Conservation (phyloP, 2,329 filamentous ascomycete species). For the Pyrenophora graminea region DNA sequence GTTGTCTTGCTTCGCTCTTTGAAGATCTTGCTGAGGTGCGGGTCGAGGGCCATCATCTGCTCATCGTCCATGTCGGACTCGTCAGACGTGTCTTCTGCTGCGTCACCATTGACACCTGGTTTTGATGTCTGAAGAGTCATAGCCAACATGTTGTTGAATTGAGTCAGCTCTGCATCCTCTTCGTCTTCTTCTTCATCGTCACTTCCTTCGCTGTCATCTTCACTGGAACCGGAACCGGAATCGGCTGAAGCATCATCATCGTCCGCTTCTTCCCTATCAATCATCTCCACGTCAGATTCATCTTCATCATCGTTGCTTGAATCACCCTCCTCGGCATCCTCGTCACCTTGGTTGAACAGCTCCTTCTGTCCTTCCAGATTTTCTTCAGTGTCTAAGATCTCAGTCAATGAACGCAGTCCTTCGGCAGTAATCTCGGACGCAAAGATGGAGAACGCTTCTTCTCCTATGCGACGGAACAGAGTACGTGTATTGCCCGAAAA, state of each 20-base stretch:
- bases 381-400: conserved; percentile 78
- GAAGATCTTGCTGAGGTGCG: conserved; percentile 83
- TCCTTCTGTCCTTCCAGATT: conserved; percentile 81
- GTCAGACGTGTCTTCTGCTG: conserved; percentile 65
- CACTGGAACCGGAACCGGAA: conserved; percentile 19
- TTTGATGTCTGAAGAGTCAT: conserved; percentile 70
- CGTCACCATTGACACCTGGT: conserved; percentile 62
- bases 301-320: conserved; percentile 55
- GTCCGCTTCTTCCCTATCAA: conserved; percentile 44
- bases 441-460: conserved; percentile 86
- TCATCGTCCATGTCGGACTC: conserved; percentile 88
- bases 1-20: conserved; percentile 68
- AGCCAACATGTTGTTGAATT: conserved; percentile 76
- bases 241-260: conserved; percentile 30
- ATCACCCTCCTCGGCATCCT: conserved; percentile 45
- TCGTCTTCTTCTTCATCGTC: conserved; percentile 29
- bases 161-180: conserved; percentile 59
- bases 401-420: conserved; percentile 68
- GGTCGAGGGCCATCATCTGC: conserved; percentile 89
- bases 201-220: conserved; percentile 26
- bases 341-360: conserved; percentile 70
- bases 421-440: conserved; percentile 73
- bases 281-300: conserved; percentile 51
- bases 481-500: conserved; percentile 85
- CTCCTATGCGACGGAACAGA: conserved; percentile 81